Evolutionary conservation across 1,284 basidiomycete species (phyloP).

Genomic region (Grifola frondosa): DNA sequence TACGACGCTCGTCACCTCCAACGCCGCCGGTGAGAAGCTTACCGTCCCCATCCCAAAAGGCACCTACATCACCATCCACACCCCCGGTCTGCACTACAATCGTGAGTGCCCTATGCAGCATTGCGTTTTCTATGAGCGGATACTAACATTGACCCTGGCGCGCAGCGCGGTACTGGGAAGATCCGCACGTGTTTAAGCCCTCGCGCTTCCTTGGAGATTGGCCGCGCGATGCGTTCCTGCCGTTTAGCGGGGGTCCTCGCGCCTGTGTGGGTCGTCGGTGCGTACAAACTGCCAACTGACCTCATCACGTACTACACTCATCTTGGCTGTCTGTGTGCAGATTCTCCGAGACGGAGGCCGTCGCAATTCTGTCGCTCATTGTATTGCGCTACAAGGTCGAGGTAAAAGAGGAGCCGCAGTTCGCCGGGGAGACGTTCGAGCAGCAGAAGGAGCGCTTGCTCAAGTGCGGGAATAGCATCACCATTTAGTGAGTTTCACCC

Average conservation of each 20-base stretch:
- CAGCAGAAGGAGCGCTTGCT: slow-evolving; percentile 29
- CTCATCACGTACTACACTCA: background rate
- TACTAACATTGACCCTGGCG: background rate
- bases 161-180: slow-evolving; percentile 41
- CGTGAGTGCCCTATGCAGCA: slow-evolving; percentile 25
- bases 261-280: slow-evolving; percentile 43
- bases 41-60: slow-evolving; percentile 48
- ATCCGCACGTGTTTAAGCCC: slow-evolving; percentile 41
- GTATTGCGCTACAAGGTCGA: slow-evolving; percentile 22
- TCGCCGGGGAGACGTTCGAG: slow-evolving; percentile 31
- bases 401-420: slow-evolving; percentile 32
- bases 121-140: background rate
- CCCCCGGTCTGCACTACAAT: slow-evolving; percentile 45
- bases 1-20: slow-evolving; percentile 40
- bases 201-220: slow-evolving; percentile 40
- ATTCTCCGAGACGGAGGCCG: slow-evolving; percentile 31
- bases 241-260: slow-evolving; percentile 38
- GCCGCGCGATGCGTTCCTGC: slow-evolving; percentile 41
- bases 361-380: slow-evolving; percentile 21
- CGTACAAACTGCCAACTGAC: too few species aligned
- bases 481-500: slow-evolving; percentile 12
- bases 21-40: slow-evolving; percentile 38
- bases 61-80: slow-evolving; percentile 40
- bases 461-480: slow-evolving; percentile 12
- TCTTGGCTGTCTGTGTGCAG: background rate